Evolutionary conservation across 331 rosid species (phyloP), one percentile per base, ranked within the genome.

Genomic region (Quercus tomentella): DNA sequence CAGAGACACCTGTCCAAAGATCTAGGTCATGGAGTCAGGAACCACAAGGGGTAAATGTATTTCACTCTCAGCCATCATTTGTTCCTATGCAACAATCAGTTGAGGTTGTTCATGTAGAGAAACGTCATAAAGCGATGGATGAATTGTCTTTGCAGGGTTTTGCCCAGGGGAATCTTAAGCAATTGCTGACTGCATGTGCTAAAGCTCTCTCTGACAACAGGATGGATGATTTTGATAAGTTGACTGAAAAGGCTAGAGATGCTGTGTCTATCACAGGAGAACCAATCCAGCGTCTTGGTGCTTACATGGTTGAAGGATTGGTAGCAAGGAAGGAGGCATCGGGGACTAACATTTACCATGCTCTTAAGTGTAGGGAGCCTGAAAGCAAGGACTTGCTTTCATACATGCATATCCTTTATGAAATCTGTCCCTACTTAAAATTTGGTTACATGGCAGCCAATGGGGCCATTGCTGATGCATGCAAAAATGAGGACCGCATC

Each of bases 381-480:
- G 97, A 88, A 56, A 87, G 99, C 21, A 60, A 90, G 30, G 99
- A 96, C 43, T 86, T 93, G 70, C 89, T 96, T 56, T 89, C 99
- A 5, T 96, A 91, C 85, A 93, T 96, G 98, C 97, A 88, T 31
- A 87, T 88, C 33, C 85, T 96, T 81, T 96, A 83, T 31, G 99
- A 96, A 82, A 92, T 91, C 69, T 96, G 98, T 77, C 99, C 99
- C 0, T 96, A 96, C 84, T 82, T 96, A 20, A 96, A 96, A 79
- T 96, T 96, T 16, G 98, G 99, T 75, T 93, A 96, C 89, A 93
- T 96, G 99, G 99, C 98, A 79, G 99, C 98, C 51, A 96, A 96
- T 31, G 98, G 98, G 72, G 99, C 99, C 45, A 96, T 96, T 63
- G 98, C 98, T 17, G 97, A 93, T 56, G 98, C 97, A 11, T 96